Base-by-base conservation (phyloP, 2,329 filamentous ascomycete species). In the Thielaviopsis punctulata region DNA sequence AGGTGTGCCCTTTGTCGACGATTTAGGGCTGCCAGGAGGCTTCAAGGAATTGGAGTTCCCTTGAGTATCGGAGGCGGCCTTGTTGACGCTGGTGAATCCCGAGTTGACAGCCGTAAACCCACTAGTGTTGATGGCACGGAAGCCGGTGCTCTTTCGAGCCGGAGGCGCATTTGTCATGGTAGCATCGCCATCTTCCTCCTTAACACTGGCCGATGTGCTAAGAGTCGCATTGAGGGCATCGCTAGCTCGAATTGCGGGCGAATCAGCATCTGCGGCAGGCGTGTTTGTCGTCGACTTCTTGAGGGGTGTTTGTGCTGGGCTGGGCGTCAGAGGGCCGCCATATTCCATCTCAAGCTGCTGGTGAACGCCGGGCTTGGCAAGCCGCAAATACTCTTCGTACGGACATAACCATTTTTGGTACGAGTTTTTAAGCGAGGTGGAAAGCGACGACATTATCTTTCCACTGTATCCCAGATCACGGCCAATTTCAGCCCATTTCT, bases 401-500 rank as follows among this genome's bases (percentile, higher is more conserved):
- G 92, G 92, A 62, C 88, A 86, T 3, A 98, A 79, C 86, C 92
- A 98, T 67, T 90, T 82, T 64, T 95, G 88, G 61, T 93, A 98
- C 0, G 92, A 96, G 65, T 98, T 98, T 65, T 96, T 98, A 43
- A 98, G 75, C 4, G 92, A 96, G 0, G 92, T 98, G 5, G 92
- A 98, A 46, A 98, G 71, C 8, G 92, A 96, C 2, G 90, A 96
- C 92, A 98, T 98, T 57, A 98, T 98, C 71, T 98, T 98, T 63
- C 92, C 92, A 63, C 90, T 96, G 67, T 98, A 98, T 52, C 92
- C 92, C 47, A 98, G 70, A 64, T 96, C 92, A 61, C 92, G 81
- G 30, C 92, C 92, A 60, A 98, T 96, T 66, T 98, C 92, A 15
- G 92, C 92, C 92, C 92, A 98, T 69, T 96, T 96, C 69, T 98